Evolutionary conservation across 2,329 filamentous ascomycete species (phyloP).

Genomic region (Fusarium virguliforme): DNA sequence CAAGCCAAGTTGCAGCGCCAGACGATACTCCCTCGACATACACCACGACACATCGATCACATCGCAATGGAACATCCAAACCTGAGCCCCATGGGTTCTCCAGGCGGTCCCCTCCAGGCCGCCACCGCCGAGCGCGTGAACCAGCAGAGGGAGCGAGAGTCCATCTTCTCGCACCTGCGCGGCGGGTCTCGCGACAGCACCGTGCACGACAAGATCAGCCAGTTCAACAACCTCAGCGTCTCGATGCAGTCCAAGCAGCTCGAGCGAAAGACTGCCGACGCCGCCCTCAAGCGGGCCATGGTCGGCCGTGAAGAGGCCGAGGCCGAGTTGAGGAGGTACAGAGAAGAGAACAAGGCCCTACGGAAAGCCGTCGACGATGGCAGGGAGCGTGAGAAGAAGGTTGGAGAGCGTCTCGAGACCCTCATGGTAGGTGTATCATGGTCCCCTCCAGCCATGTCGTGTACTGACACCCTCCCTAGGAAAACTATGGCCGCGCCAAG

Average conservation of each 20-base stretch:
- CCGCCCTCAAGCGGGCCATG: conserved; percentile 77
- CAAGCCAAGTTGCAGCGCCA: conserved; percentile 33
- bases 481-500: conserved; percentile 79
- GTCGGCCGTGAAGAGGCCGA: conserved; percentile 81
- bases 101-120: conserved; percentile 72
- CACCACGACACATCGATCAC: background rate
- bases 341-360: conserved; percentile 72
- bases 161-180: conserved; percentile 57
- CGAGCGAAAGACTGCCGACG: conserved; percentile 76
- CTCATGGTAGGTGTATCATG: conserved; percentile 72
- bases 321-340: conserved; percentile 74
- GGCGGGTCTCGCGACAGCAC: conserved; percentile 69
- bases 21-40: conserved; percentile 11
- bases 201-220: conserved; percentile 78
- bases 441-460: background rate
- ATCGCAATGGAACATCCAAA: conserved; percentile 46
- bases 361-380: conserved; percentile 75
- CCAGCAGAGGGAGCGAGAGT: conserved; percentile 59
- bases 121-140: conserved; percentile 77
- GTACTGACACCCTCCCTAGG: conserved; percentile 63
- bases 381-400: conserved; percentile 75
- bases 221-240: conserved; percentile 79
- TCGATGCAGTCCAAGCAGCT: conserved; percentile 73
- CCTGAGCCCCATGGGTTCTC: conserved; percentile 68
- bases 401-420: conserved; percentile 77